Base-by-base conservation (phyloP, 768 basidiomycete species). In the Collybiopsis confluens region DNA sequence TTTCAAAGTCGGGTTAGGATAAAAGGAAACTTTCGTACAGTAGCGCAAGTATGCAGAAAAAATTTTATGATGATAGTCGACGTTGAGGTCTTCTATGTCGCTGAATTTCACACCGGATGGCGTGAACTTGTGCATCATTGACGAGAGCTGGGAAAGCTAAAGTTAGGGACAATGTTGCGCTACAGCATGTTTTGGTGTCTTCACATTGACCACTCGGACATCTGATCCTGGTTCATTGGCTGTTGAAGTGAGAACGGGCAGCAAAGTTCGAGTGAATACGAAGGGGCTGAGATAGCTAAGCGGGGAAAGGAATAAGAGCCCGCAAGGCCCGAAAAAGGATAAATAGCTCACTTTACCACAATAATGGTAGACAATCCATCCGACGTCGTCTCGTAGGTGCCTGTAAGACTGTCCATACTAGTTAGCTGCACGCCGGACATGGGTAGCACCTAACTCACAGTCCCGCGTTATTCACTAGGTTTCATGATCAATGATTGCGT, bases 381-480 rank as follows among this genome's bases (percentile, higher is more conserved):
- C 6, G 44, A 8, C 40, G 43, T 43, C 30, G 56, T 41, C 41
- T 59, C 57, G 13, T 53, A 58, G 9, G 59, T 45, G 15, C 35
- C 53, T 23, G 41, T 35, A 7, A 62, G 45, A 40, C 62, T 61
- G 49, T 43, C 10, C 16, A 13, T 28, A 33, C 28, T 2, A 52
- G 26, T 18, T 24, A 38, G 20, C 11, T 11, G 26, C 15, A 55
- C 74, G 60, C 5, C 2, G 8, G 9, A 16, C 4, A 18, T 45
- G 6, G 15, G 7, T 4, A 36, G 15, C 30, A 18, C 18, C 11
- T 21, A 13, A 7, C 48, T 21, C 54, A 82, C 83, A 72, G 53
- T 16, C 65, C 78, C 24, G 79, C 82, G 54, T 85, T 85, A 56
- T 82, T 82, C 23, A 83, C 82, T 82, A 20, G 8, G 43, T 51